These are phyloP conservation scores for Hanseniaspora nectarophila DNA, from an alignment of 805 yeast species.

Conservation along the genomic window DNA sequence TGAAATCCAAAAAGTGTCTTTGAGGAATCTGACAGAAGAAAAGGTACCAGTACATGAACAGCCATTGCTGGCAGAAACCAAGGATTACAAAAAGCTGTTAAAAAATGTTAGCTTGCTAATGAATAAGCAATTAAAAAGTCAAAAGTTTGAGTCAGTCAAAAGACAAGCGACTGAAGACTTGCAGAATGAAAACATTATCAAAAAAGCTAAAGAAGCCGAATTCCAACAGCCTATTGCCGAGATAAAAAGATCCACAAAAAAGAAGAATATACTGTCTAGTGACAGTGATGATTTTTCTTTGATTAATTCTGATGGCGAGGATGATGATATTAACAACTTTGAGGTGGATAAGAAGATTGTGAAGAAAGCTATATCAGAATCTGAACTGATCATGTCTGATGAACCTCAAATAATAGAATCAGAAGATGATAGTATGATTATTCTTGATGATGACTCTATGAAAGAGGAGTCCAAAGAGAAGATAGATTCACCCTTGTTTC, in stretches of 20 bases:
- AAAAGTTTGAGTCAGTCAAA: neutral
- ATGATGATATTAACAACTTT: neutral
- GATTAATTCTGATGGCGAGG: neutral
- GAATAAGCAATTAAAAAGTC: conserved; percentile 6
- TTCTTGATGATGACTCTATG: neutral
- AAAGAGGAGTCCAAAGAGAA: neutral
- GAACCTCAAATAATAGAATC: neutral
- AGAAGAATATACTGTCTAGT: neutral
- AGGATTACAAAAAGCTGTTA: conserved; percentile 2
- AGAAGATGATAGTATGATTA: neutral
- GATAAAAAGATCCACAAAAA: neutral
- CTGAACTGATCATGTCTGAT: neutral
- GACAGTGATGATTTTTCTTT: neutral
- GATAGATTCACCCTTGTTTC: neutral
- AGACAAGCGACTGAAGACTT: neutral
- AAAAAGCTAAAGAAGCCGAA: neutral
- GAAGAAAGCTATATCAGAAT: neutral
- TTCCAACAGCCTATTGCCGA: neutral
- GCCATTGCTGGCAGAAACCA: conserved; percentile 1
- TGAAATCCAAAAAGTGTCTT: neutral
- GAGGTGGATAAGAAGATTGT: neutral
- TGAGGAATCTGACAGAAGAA: neutral
- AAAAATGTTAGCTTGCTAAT: conserved; percentile 1
- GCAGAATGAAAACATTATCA: neutral
- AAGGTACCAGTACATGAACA: neutral